These are phyloP conservation scores for Cladobotryum protrusum DNA, from an alignment of 2,329 filamentous ascomycete species.

Conservation along the genomic window DNA sequence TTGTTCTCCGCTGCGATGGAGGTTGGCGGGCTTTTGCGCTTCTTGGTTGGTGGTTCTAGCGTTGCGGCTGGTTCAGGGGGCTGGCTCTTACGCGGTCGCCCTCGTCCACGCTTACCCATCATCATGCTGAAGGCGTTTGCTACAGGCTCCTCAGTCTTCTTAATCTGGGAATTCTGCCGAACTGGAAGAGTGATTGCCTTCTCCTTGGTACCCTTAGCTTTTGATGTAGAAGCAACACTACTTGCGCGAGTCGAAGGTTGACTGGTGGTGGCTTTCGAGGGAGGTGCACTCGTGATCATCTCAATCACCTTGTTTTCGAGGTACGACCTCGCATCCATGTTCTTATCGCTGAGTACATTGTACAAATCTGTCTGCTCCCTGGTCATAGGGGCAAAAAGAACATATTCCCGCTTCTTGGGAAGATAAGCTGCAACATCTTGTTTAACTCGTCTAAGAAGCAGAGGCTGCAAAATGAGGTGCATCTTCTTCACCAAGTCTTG, in stretches of 20 bases:
- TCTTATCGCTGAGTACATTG: slow-evolving; percentile 53
- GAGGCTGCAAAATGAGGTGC: slow-evolving; percentile 86
- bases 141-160: slow-evolving; percentile 19
- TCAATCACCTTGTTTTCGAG: slow-evolving; percentile 74
- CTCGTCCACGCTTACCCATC: slow-evolving; percentile 40
- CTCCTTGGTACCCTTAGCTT: slow-evolving; percentile 10
- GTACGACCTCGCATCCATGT: slow-evolving; percentile 61
- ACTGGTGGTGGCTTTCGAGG: slow-evolving; percentile 18
- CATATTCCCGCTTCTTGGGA: slow-evolving; percentile 96
- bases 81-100: slow-evolving; percentile 18
- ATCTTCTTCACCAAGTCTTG: slow-evolving; percentile 60
- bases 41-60: slow-evolving; percentile 18
- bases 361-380: slow-evolving; percentile 89
- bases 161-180: slow-evolving; percentile 30
- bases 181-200: slow-evolving; percentile 28
- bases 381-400: slow-evolving; percentile 88
- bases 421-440: slow-evolving; percentile 85
- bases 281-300: slow-evolving; percentile 39
- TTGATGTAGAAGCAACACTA: slow-evolving; percentile 20
- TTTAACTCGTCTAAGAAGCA: slow-evolving; percentile 82
- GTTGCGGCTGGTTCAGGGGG: slow-evolving; percentile 18
- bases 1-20: slow-evolving; percentile 46
- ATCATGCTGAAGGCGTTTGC: slow-evolving; percentile 47
- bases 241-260: slow-evolving; percentile 33
- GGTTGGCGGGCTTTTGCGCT: slow-evolving; percentile 27